Percentiles rank a stretch among this genome's conserved stretches.
Evolutionary conservation across 2,329 filamentous ascomycete species (phyloP).

Genomic region (Rhynchosporium graminicola): DNA sequence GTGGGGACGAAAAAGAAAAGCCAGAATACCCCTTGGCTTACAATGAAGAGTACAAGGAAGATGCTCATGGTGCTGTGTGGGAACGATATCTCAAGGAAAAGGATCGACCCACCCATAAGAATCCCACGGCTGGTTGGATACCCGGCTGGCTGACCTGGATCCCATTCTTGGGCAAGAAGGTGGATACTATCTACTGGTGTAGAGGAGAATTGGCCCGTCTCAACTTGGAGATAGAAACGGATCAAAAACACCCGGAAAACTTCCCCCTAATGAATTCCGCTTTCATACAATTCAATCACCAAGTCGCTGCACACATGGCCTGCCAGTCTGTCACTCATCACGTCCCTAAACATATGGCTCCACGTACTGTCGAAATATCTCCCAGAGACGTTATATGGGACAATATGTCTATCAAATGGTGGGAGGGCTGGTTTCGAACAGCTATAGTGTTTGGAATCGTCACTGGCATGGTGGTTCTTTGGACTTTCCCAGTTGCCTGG

Average conservation of each 20-base stretch:
- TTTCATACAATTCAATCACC: slow-evolving; percentile 98
- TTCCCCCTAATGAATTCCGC: slow-evolving; percentile 94
- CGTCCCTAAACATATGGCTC: slow-evolving; percentile 88
- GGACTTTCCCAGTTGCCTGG: slow-evolving; percentile 88
- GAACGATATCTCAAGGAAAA: slow-evolving; percentile 78
- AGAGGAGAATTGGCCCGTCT: slow-evolving; percentile 82
- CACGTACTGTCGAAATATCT: slow-evolving; percentile 88
- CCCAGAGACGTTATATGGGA: slow-evolving; percentile 94
- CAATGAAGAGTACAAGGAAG: slow-evolving; percentile 60
- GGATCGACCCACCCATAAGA: slow-evolving; percentile 80
- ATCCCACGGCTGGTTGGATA: slow-evolving; percentile 61
- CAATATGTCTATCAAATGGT: slow-evolving; percentile 95
- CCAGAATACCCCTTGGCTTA: slow-evolving; percentile 61
- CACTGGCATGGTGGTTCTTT: slow-evolving; percentile 77
- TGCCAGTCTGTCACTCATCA: slow-evolving; percentile 92
- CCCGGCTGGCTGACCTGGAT: slow-evolving; percentile 73
- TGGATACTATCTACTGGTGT: slow-evolving; percentile 92
- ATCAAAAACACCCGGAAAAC: slow-evolving; percentile 81
- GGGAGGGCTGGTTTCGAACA: slow-evolving; percentile 71
- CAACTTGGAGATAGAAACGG: slow-evolving; percentile 88
- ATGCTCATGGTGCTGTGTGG: slow-evolving; percentile 72
- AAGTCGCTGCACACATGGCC: slow-evolving; percentile 97
- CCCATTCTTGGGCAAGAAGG: slow-evolving; percentile 82
- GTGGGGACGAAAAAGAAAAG: slow-evolving; percentile 33
- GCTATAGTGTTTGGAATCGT: slow-evolving; percentile 66